Conservation (phyloP, 177 flowering plant genomes). For the Telopea speciosissima region DNA sequence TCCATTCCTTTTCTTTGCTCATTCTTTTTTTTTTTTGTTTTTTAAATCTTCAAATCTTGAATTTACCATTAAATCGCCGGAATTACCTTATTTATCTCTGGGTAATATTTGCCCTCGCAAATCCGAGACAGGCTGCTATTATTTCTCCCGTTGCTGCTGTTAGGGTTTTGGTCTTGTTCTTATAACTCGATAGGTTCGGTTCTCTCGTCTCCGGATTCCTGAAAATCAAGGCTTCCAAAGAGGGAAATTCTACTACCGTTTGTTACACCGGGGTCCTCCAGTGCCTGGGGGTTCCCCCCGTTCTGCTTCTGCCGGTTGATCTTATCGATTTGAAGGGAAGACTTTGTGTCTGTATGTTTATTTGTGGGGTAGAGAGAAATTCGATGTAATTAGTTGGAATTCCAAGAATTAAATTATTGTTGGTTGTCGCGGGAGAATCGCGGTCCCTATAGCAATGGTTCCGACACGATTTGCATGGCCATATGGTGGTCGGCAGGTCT, state of each 20-base stretch:
- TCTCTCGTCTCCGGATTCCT: background rate
- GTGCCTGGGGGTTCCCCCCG: background rate
- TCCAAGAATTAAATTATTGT: background rate
- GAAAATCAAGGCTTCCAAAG: background rate
- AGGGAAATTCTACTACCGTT: too few species aligned
- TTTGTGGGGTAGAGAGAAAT: too few species aligned
- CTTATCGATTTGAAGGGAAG: background rate
- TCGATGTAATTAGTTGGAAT: background rate
- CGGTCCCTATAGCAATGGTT: slow-evolving; percentile 18
- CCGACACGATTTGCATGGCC: slow-evolving; percentile 29
- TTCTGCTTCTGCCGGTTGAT: background rate
- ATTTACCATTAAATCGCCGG: background rate
- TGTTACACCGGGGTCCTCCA: background rate
- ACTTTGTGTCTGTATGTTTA: background rate
- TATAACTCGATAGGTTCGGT: background rate
- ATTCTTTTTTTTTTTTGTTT: too few species aligned
- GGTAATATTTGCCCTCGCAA: too few species aligned
- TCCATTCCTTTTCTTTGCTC: background rate
- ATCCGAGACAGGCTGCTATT: background rate
- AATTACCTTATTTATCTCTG: background rate
- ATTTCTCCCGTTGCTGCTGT: background rate
- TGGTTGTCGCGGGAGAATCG: slow-evolving; percentile 2
- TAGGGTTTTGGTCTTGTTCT: slow-evolving; percentile 11
- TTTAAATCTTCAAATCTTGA: background rate
- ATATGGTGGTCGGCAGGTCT: slow-evolving; percentile 29